Base-by-base conservation (phyloP, 208 protist species). In the Phytomonas sp. region DNA sequence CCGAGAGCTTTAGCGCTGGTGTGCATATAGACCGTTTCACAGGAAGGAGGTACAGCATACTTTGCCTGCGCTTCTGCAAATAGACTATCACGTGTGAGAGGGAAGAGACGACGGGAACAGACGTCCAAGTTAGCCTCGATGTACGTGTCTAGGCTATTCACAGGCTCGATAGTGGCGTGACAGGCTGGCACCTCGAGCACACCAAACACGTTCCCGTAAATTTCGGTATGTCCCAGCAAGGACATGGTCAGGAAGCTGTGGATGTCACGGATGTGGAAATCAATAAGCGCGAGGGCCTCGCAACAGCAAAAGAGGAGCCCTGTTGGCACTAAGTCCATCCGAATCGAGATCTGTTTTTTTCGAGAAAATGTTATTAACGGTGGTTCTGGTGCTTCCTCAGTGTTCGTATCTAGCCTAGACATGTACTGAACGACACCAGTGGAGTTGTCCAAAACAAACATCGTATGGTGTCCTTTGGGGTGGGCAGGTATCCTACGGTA, bases 151-250 rank as follows among this genome's bases (percentile, higher is more conserved):
- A 88, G 69, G 62, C 78, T 86, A 68, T 64, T 84, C 30, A 96
- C 81, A 13, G 84, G 69, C 62, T 83, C 78, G 43, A 94, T 60
- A 66, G 89, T 77, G 29, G 79, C 83, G 28, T 75, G 72, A 9
- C 71, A 40, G 15, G 75, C 60, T 13, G 76, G 73, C 68, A 83
- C 84, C 29, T 80, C 66, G 34, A 82, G 40, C 31, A 92, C 75
- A 32, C 90, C 90, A 69, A 96, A 96, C 26, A 88, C 80, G 62
- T 96, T 91, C 51, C 84, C 82, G 66, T 73, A 79, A 29, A 96
- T 70, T 74, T 93, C 90, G 56, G 78, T 68, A 60, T 88, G 78
- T 23, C 67, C 85, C 30, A 96, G 76, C 31, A 96, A 66, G 23
- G 77, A 81, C 5, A 60, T 75, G 65, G 75, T 83, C 37, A 93